Evolutionary conservation across 768 basidiomycete genomes (phyloP).

Genomic region (Podaxis carcinomalis): DNA sequence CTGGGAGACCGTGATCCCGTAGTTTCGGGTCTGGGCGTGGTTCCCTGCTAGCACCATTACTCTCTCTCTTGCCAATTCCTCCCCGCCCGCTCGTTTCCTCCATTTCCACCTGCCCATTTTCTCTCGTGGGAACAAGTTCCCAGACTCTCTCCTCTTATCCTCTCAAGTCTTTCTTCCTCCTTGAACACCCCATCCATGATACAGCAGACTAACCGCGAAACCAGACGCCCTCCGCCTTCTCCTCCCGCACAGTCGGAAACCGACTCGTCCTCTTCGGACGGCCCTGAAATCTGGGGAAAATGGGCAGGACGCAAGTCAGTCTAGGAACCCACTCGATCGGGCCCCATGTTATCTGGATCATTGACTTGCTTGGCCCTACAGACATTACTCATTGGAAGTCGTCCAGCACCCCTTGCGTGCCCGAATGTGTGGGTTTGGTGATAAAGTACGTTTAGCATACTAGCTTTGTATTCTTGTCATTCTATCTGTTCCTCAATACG

Average conservation of each 20-base stretch:
- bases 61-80: too few relatives aligned
- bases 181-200: constrained; percentile 46
- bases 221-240: constrained; percentile 28
- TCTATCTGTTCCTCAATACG: not conserved
- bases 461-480: too few relatives aligned
- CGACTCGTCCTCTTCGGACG: constrained; percentile 26
- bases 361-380: constrained; percentile 24
- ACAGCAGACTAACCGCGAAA: constrained; percentile 48
- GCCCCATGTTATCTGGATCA: constrained; percentile 11
- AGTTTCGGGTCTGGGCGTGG: constrained; percentile 7
- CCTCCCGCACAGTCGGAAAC: constrained; percentile 19
- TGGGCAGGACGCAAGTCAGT: constrained; percentile 64
- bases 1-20: not conserved
- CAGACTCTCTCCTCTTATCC: constrained; percentile 13
- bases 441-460: constrained; percentile 58
- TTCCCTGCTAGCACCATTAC: not conserved
- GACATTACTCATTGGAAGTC: constrained; percentile 80
- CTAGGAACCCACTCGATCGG: constrained; percentile 3
- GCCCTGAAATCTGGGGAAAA: constrained; percentile 64
- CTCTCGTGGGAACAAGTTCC: not conserved
- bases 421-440: constrained; percentile 95
- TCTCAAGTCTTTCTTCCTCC: constrained; percentile 9
- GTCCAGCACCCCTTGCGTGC: constrained; percentile 88
- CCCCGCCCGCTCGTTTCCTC: not conserved
- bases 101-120: not conserved